Conservation (phyloP, 306 rosid genomes). For the Quercus robur region DNA sequence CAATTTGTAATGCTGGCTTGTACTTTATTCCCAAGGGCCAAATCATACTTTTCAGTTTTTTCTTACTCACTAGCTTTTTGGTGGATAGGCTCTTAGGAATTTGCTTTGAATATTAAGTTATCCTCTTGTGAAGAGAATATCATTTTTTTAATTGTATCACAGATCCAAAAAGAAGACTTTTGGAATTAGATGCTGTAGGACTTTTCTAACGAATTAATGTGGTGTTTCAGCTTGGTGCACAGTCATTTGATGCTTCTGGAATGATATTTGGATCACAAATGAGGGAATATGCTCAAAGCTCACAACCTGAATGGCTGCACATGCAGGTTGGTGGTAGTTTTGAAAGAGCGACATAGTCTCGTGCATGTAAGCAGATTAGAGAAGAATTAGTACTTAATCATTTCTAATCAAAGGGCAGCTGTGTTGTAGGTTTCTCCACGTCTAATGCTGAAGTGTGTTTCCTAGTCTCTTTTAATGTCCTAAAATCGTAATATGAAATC, state of each 20-base stretch:
- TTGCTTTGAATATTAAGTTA: not conserved
- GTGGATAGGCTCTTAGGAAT: too few relatives aligned
- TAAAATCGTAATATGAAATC: conserved; percentile 18
- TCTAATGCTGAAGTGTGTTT: conserved; percentile 32
- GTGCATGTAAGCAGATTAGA: conserved; percentile 4
- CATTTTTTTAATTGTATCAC: too few relatives aligned
- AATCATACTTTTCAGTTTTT: too few relatives aligned
- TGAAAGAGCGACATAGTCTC: conserved; percentile 54
- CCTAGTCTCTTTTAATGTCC: conserved; percentile 24
- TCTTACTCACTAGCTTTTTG: too few relatives aligned
- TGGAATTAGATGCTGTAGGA: not conserved
- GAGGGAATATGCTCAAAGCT: conserved; percentile 60
- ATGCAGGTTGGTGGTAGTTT: conserved; percentile 84
- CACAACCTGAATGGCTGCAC: conserved; percentile 79
- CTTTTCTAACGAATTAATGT: conserved; percentile 26
- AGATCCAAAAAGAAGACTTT: not conserved
- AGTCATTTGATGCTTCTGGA: conserved; percentile 66
- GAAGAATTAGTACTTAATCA: conserved; percentile 17
- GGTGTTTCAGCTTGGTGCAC: conserved; percentile 51
- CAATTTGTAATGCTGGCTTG: not conserved
- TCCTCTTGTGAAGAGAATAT: too few relatives aligned
- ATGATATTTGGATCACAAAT: conserved; percentile 66
- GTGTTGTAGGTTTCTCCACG: conserved; percentile 12
- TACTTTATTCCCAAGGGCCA: not conserved
- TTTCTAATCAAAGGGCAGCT: conserved; percentile 16